Conservation (phyloP, 257 asterid species). For the Scutellaria baicalensis region DNA sequence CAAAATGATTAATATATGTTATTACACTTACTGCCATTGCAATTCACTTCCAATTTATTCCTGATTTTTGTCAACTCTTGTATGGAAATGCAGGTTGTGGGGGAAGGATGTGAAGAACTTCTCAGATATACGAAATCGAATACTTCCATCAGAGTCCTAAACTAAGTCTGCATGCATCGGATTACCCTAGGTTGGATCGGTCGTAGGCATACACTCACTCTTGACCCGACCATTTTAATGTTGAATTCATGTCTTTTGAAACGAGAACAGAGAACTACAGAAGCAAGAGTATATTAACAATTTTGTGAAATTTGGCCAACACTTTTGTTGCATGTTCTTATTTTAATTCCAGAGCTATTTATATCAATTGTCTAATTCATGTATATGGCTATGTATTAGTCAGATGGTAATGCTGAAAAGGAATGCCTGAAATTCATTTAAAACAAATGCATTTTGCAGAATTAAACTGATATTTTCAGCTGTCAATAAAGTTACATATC, state of each 20-base stretch:
- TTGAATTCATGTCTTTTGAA: too few relatives aligned
- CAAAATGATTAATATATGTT: not conserved
- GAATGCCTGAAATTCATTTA: not conserved
- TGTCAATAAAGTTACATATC: not conserved
- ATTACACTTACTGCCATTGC: not conserved
- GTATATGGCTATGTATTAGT: too few relatives aligned
- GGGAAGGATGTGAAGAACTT: conserved; percentile 73
- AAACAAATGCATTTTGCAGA: conserved; percentile 16
- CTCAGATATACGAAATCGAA: conserved; percentile 51
- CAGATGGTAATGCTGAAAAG: not conserved
- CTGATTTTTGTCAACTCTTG: not conserved
- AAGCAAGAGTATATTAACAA: too few relatives aligned
- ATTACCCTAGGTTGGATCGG: not conserved
- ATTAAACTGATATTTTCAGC: not conserved
- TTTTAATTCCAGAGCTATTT: too few relatives aligned
- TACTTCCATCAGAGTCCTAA: conserved; percentile 27
- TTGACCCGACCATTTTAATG: too few relatives aligned
- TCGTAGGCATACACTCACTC: too few relatives aligned
- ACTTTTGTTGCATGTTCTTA: too few relatives aligned
- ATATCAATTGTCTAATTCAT: too few relatives aligned
- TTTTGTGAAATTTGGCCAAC: too few relatives aligned
- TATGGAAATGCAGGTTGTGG: conserved; percentile 68
- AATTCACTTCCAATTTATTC: not conserved
- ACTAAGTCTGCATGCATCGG: not conserved
- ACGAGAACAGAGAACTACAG: too few relatives aligned